Base-by-base conservation (phyloP, 305 asterid genomes). In the Solanum aculeatissimum region DNA sequence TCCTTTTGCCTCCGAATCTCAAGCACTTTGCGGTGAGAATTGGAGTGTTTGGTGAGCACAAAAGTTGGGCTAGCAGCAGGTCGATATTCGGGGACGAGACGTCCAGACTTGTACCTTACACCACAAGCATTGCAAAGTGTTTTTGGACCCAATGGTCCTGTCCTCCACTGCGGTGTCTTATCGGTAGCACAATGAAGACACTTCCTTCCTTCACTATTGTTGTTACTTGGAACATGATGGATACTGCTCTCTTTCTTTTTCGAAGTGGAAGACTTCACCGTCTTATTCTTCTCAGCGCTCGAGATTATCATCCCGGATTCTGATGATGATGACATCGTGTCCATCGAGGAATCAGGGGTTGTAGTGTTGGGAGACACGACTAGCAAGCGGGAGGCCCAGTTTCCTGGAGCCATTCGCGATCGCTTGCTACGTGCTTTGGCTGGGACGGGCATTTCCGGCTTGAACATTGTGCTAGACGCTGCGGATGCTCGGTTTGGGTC, bases 31-130 rank as follows among this genome's bases (percentile, higher is more conserved):
- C 98, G 75, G 60, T 95, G 98, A 4, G 98, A 95, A 72, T 95
- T 95, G 23, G 98, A 95, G 57, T 95, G 98, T 86, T 93, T 95
- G 7, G 96, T 88, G 0, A 91, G 89, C 18, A 93, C 89, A 66
- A 95, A 95, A 3, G 98, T 93, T 86, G 98, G 98, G 93, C 98
- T 95, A 2, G 98, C 87, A 0, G 98, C 98, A 11, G 98, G 98
- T 68, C 98, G 89, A 84, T 95, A 95, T 14, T 95, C 98, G 1
- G 98, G 97, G 71, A 95, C 97, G 0, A 95, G 95, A 27, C 98
- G 86, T 7, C 98, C 98, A 38, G 98, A 93, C 88, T 95, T 95
- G 87, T 92, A 93, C 89, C 98, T 81, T 3, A 95, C 98, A 4
- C 98, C 98, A 72, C 98, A 95, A 2, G 98, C 98, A 27, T 95